These are phyloP conservation scores for Blastobotrys chiropterorum DNA, from an alignment of 805 yeast species.

Conservation along the genomic window DNA sequence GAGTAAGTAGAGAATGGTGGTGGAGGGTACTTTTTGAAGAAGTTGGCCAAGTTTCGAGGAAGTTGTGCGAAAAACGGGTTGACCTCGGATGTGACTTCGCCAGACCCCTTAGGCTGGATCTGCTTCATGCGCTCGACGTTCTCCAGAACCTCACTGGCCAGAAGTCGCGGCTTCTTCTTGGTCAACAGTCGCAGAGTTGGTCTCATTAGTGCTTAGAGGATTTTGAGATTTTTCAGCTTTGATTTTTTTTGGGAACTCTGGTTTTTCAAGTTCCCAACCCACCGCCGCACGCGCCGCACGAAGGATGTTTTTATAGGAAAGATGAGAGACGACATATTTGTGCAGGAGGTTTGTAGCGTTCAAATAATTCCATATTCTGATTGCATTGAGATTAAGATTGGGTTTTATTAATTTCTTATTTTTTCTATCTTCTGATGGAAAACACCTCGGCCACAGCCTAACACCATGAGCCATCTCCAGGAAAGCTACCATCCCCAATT, in stretches of 20 bases:
- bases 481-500: too few species aligned
- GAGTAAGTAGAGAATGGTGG: slow-evolving; percentile 66
- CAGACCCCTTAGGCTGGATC: neutral
- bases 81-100: slow-evolving; percentile 14
- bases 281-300: neutral
- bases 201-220: too few species aligned
- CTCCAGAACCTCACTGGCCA: slow-evolving; percentile 26
- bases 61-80: slow-evolving; percentile 45
- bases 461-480: too few species aligned
- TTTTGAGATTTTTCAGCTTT: neutral
- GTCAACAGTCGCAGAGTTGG: slow-evolving; percentile 16
- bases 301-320: too few species aligned
- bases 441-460: too few species aligned
- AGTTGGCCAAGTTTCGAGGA: slow-evolving; percentile 63
- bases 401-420: too few species aligned
- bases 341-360: too few species aligned
- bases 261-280: neutral
- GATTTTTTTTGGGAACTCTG: neutral
- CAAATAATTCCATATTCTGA: too few species aligned
- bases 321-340: too few species aligned
- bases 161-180: slow-evolving; percentile 18
- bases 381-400: too few species aligned
- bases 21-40: slow-evolving; percentile 82
- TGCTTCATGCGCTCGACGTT: slow-evolving; percentile 12
- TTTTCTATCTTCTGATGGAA: too few species aligned